A percentile compares a stretch with the other conserved stretches of the same genome.
These are phyloP conservation scores for Vaccinium macrocarpon DNA, from an alignment of 148 eudicot species.

Conservation along the genomic window DNA sequence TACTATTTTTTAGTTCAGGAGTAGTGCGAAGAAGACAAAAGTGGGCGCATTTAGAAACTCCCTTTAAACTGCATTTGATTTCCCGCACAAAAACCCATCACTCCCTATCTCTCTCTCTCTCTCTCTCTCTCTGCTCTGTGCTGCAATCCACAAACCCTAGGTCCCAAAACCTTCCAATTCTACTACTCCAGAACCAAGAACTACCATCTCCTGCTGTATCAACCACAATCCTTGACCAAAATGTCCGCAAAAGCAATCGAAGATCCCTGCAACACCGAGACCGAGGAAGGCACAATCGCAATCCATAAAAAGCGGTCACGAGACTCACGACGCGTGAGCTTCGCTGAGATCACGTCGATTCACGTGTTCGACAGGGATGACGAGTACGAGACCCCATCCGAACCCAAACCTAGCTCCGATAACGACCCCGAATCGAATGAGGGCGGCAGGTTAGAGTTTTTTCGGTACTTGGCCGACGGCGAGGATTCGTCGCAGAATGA, in stretches of 20 bases:
- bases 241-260: conserved; percentile 36
- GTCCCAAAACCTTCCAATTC: not conserved
- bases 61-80: not conserved
- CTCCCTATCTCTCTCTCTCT: not conserved
- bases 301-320: conserved; percentile 52
- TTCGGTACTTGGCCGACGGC: conserved; percentile 22
- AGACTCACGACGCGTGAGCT: conserved; percentile 79
- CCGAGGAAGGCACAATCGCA: conserved; percentile 52
- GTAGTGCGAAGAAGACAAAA: not conserved
- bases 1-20: too few species aligned
- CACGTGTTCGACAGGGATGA: conserved; percentile 80
- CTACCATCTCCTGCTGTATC: not conserved
- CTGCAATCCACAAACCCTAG: not conserved
- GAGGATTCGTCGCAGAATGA: conserved; percentile 32
- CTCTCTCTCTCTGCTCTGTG: not conserved
- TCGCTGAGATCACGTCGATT: conserved; percentile 84
- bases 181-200: not conserved
- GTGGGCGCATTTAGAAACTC: not conserved
- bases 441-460: conserved; percentile 26
- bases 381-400: conserved; percentile 50
- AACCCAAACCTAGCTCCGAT: conserved; percentile 16
- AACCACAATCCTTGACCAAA: not conserved
- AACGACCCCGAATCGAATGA: conserved; percentile 5
- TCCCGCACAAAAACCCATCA: conserved; percentile 10
- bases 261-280: conserved; percentile 41